Percentiles rank a stretch among this genome's conserved stretches.
These are phyloP conservation scores for Cutaneotrichosporon dermatis DNA, from an alignment of 1,284 basidiomycete species.

Conservation along the genomic window DNA sequence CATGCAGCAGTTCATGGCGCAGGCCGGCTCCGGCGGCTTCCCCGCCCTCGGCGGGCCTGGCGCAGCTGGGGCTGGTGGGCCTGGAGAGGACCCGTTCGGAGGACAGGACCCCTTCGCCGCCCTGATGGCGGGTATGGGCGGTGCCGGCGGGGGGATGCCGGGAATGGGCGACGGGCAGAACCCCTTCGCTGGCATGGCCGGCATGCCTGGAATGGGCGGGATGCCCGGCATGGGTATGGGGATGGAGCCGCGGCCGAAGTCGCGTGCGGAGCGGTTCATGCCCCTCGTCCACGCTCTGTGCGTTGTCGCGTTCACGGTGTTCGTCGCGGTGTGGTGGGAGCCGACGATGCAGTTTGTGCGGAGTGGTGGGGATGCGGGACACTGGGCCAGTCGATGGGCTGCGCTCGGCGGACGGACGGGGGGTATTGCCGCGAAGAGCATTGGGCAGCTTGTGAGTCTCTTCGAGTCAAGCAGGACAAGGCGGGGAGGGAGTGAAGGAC, in stretches of 20 bases:
- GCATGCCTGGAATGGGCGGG: conserved; percentile 11
- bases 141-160: neutral
- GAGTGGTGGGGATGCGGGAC: conserved; percentile 1
- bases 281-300: conserved; percentile 42
- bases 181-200: conserved; percentile 7
- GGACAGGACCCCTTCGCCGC: conserved; percentile 16
- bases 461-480: no score
- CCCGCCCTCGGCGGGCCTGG: neutral
- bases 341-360: conserved; percentile 31
- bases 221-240: conserved; percentile 15
- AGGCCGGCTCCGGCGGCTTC: conserved; percentile 15
- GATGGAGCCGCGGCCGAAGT: conserved; percentile 6
- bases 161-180: neutral
- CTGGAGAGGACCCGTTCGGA: conserved; percentile 2
- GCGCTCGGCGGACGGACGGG: conserved; percentile 11
- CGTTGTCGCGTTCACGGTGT: conserved; percentile 36
- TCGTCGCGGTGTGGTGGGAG: conserved; percentile 46
- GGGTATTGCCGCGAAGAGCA: neutral
- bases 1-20: conserved; percentile 17
- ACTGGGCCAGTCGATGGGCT: conserved; percentile 17
- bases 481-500: no score
- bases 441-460: conserved; percentile 24
- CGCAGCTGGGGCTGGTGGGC: neutral
- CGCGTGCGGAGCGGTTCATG: conserved; percentile 30
- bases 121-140: conserved; percentile 2